These are phyloP conservation scores for Pseudopyricularia cyperi DNA, from an alignment of 2,329 filamentous ascomycete species.

Conservation along the genomic window DNA sequence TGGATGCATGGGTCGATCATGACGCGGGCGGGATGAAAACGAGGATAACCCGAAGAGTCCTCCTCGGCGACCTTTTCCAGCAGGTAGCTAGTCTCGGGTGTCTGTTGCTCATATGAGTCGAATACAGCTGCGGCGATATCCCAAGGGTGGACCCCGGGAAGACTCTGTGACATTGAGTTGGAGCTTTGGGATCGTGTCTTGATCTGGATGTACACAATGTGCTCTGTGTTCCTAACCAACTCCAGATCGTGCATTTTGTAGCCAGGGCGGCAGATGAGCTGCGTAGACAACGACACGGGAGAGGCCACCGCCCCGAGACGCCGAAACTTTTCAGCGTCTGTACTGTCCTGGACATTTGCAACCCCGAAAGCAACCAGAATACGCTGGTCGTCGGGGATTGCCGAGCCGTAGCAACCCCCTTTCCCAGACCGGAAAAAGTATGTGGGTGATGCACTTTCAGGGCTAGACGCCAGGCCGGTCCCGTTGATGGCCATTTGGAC, in stretches of 20 bases:
- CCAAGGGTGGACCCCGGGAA: constrained; percentile 12
- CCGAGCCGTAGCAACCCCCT: constrained; percentile 10
- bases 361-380: constrained; percentile 12
- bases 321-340: neutral
- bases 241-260: constrained; percentile 12
- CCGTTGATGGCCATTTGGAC: constrained; percentile 10
- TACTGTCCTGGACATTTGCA: constrained; percentile 7
- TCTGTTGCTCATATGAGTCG: constrained; percentile 6
- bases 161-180: constrained; percentile 2
- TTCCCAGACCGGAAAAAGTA: constrained; percentile 10
- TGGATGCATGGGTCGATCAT: constrained; percentile 19
- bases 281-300: constrained; percentile 11
- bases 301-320: constrained; percentile 8
- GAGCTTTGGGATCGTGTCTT: neutral
- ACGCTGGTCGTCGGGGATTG: constrained; percentile 8
- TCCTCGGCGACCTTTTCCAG: neutral
- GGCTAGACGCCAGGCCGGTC: neutral
- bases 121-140: constrained; percentile 13
- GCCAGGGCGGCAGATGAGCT: constrained; percentile 14
- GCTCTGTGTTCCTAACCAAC: constrained; percentile 11
- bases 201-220: constrained; percentile 8
- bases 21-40: constrained; percentile 7
- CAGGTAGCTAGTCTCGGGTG: neutral
- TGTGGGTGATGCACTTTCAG: constrained; percentile 3
- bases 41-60: neutral